Conservation (phyloP, 2,329 filamentous ascomycete genomes). For the Cercospora sp. region DNA sequence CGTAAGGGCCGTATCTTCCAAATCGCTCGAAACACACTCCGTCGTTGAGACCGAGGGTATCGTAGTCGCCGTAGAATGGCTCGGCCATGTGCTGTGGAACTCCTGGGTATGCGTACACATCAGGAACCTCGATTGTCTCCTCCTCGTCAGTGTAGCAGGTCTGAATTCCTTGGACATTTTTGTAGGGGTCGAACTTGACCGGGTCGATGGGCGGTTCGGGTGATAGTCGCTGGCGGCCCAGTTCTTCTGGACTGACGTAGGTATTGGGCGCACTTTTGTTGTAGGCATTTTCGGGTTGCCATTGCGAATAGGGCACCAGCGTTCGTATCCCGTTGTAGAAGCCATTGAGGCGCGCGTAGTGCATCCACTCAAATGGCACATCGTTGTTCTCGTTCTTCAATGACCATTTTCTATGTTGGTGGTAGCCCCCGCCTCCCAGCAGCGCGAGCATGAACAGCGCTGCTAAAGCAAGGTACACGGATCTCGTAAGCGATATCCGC, state of each 20-base stretch:
- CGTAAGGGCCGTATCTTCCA: conserved; percentile 53
- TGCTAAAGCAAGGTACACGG: conserved; percentile 45
- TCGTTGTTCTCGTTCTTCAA: conserved; percentile 33
- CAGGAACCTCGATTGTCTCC: conserved; percentile 58
- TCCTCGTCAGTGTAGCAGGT: conserved; percentile 65
- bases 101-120: conserved; percentile 65
- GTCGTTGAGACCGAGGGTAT: conserved; percentile 49
- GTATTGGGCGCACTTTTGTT: conserved; percentile 41
- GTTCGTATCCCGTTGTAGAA: conserved; percentile 53
- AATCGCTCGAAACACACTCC: conserved; percentile 55
- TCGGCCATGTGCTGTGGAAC: conserved; percentile 52
- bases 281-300: conserved; percentile 49
- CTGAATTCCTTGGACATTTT: conserved; percentile 55
- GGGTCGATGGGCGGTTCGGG: conserved; percentile 41
- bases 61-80: conserved; percentile 52
- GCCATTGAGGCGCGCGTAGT: conserved; percentile 47
- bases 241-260: conserved; percentile 29
- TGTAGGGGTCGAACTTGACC: conserved; percentile 50
- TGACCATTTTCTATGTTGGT: conserved; percentile 27
- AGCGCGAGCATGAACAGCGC: conserved; percentile 44
- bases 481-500: conserved; percentile 45
- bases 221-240: conserved; percentile 28
- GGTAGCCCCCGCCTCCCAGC: conserved; percentile 46
- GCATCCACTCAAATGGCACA: conserved; percentile 48
- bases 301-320: conserved; percentile 47